These are phyloP conservation scores for Copromyces sp. DNA, from an alignment of 495 filamentous ascomycete species.

Conservation along the genomic window DNA sequence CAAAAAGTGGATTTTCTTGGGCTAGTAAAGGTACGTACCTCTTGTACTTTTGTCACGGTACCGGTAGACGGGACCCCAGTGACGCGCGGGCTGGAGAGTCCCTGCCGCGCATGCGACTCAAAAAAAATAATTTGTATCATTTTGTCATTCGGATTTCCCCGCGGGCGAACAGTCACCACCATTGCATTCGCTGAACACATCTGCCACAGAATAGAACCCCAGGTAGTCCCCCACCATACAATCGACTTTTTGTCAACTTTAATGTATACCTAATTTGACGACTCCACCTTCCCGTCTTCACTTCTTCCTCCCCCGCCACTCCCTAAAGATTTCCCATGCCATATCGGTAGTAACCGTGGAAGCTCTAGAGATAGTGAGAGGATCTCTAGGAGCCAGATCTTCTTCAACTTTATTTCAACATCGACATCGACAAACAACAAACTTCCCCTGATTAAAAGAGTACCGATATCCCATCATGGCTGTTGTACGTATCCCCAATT, in stretches of 20 bases:
- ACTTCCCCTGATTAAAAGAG: slow-evolving; percentile 3
- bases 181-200: neutral
- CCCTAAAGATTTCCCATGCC: slow-evolving; percentile 32
- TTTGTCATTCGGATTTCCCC: neutral
- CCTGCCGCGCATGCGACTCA: neutral
- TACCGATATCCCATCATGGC: neutral
- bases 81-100: neutral
- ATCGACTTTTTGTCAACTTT: slow-evolving; percentile 5
- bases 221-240: slow-evolving; percentile 21
- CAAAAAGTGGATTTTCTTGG: neutral
- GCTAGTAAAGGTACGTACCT: neutral
- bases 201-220: neutral
- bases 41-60: neutral
- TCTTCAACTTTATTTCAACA: slow-evolving; percentile 10
- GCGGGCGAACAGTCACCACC: neutral
- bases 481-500: neutral
- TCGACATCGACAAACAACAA: slow-evolving; percentile 4
- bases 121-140: neutral
- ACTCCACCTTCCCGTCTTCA: slow-evolving; percentile 6
- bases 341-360: slow-evolving; percentile 53
- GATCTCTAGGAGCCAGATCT: slow-evolving; percentile 51
- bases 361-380: slow-evolving; percentile 64
- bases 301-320: neutral
- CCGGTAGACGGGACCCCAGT: neutral
- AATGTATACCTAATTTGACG: neutral